Percentiles rank a stretch among this genome's conserved stretches.
Conservation (phyloP, 169 alveolate species). For the Eimeria necatrix region DNA sequence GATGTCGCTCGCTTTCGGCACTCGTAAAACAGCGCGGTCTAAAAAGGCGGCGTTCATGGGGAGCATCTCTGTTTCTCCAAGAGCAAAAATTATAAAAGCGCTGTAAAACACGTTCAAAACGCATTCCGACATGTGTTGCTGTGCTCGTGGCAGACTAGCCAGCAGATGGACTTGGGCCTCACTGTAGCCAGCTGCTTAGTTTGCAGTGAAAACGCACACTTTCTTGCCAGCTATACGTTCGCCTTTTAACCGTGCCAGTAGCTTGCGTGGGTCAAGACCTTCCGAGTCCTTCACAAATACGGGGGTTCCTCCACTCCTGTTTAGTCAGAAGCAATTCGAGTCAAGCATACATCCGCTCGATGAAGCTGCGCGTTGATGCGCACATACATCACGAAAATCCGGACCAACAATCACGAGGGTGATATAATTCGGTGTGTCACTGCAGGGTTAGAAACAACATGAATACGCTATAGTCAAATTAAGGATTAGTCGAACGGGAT, state of each 20-base stretch:
- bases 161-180: too few species aligned
- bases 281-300: conserved; percentile 58
- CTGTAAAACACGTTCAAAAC: neutral
- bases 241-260: conserved; percentile 18
- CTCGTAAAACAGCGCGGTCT: conserved; percentile 73
- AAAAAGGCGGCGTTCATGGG: conserved; percentile 65
- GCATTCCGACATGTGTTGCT: neutral
- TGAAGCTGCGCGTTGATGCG: too few species aligned
- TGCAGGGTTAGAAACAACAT: too few species aligned
- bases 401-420: too few species aligned
- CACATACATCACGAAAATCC: too few species aligned
- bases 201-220: neutral
- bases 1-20: conserved; percentile 72
- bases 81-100: conserved; percentile 63
- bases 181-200: too few species aligned
- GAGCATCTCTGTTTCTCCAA: conserved; percentile 43
- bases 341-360: too few species aligned
- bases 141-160: too few species aligned
- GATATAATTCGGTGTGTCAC: too few species aligned
- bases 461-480: too few species aligned
- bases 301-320: conserved; percentile 58
- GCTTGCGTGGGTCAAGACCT: conserved; percentile 57
- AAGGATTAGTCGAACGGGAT: too few species aligned
- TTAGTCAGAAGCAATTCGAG: neutral
- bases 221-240: conserved; percentile 34